A percentile compares a stretch with the other conserved stretches of the same genome.
Evolutionary conservation across 2,329 filamentous ascomycete genomes (phyloP).

Genomic region (Aspergillus sp.): DNA sequence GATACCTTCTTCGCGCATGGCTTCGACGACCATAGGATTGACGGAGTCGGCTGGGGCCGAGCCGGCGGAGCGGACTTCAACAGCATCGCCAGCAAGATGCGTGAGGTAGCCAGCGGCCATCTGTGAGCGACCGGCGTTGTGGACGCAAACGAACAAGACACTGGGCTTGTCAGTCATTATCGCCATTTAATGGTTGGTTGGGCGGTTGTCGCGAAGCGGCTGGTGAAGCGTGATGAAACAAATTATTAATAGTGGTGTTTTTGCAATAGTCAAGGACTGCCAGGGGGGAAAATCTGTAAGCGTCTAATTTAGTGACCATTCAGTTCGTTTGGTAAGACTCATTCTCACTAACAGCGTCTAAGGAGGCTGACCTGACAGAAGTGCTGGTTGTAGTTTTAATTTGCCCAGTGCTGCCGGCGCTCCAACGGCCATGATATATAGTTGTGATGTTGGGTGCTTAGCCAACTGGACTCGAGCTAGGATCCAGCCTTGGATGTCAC

Average conservation of each 20-base stretch:
- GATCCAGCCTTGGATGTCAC: background rate
- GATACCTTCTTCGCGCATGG: slow-evolving; percentile 30
- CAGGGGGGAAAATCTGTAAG: background rate
- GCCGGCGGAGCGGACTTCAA: slow-evolving; percentile 28
- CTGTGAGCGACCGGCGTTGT: slow-evolving; percentile 30
- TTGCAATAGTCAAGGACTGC: background rate
- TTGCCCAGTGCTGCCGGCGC: background rate
- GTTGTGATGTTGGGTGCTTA: background rate
- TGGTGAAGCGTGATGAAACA: background rate
- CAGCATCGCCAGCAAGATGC: slow-evolving; percentile 14
- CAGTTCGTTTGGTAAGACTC: background rate
- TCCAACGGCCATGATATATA: background rate
- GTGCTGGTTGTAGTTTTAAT: background rate
- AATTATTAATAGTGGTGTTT: background rate
- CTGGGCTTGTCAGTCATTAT: slow-evolving; percentile 19
- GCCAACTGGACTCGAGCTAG: background rate
- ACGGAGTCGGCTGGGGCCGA: slow-evolving; percentile 26
- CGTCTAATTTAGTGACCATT: background rate
- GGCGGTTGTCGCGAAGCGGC: no score
- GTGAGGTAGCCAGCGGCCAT: slow-evolving; percentile 22
- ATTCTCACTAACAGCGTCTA: background rate
- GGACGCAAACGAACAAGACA: slow-evolving; percentile 28
- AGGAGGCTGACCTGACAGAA: background rate
- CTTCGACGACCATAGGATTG: slow-evolving; percentile 25
- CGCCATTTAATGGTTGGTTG: background rate